These are phyloP conservation scores for Venturia pyrina DNA, from an alignment of 2,329 filamentous ascomycete genomes.

Conservation along the genomic window DNA sequence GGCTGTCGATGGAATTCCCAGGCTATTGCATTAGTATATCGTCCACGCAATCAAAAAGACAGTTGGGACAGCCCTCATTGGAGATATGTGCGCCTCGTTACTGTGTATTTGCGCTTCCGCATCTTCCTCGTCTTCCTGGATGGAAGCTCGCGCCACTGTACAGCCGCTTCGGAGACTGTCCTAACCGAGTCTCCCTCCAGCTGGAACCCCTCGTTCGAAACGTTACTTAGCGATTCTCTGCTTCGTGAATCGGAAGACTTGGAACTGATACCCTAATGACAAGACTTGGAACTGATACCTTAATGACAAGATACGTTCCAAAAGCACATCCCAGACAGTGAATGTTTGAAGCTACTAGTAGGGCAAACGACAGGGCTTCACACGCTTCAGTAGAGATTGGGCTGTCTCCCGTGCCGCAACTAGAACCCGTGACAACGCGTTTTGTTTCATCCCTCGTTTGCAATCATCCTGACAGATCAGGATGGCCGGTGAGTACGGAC, in stretches of 20 bases:
- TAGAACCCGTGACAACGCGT: background rate
- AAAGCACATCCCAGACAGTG: background rate
- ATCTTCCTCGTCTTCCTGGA: too few relatives aligned
- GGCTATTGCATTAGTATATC: too few relatives aligned
- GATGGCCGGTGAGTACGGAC: background rate
- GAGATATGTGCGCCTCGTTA: too few relatives aligned
- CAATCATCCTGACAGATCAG: background rate
- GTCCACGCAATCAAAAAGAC: background rate
- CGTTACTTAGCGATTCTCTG: background rate
- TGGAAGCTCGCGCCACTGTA: too few relatives aligned
- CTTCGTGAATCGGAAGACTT: background rate
- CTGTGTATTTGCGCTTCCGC: too few relatives aligned
- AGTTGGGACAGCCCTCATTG: too few relatives aligned
- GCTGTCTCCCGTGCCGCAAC: background rate
- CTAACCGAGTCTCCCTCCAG: too few relatives aligned
- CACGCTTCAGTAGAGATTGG: background rate
- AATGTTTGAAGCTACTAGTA: background rate
- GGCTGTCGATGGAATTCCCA: background rate
- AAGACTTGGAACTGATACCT: background rate
- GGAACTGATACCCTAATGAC: background rate
- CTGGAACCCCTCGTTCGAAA: background rate
- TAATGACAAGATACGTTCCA: background rate
- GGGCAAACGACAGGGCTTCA: background rate
- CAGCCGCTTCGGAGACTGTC: too few relatives aligned
- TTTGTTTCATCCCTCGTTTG: background rate